Percentiles rank a stretch among this genome's conserved stretches.
Evolutionary conservation across 108 stramenopile genomes (phyloP).

Genomic region (Fistulifera pelliculosa): DNA sequence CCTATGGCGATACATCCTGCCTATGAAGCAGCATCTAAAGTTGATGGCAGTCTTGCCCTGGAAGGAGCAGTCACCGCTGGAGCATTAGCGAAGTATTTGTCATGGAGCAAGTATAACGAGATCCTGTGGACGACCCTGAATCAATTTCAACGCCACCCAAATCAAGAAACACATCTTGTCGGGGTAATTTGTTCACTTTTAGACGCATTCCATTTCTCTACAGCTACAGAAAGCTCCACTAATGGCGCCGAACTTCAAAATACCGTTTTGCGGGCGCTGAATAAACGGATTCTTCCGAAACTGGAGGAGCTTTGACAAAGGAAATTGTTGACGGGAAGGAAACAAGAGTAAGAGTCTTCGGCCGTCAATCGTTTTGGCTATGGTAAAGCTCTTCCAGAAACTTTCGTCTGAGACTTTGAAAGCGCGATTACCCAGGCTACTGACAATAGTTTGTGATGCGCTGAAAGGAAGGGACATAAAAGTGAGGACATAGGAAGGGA

Average conservation of each 20-base stretch:
- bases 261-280: conserved; percentile 64
- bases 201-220: conserved; percentile 79
- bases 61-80: conserved; percentile 77
- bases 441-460: conserved; percentile 78
- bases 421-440: conserved; percentile 59
- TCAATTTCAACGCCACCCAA: conserved; percentile 57
- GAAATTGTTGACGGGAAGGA: conserved; percentile 62
- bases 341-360: conserved; percentile 59
- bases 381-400: conserved; percentile 85
- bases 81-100: conserved; percentile 53
- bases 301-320: conserved; percentile 65
- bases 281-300: conserved; percentile 67
- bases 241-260: conserved; percentile 13
- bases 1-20: conserved; percentile 80
- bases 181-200: conserved; percentile 69
- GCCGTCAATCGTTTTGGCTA: conserved; percentile 78
- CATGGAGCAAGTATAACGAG: conserved; percentile 81
- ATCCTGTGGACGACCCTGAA: conserved; percentile 53
- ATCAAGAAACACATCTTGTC: conserved; percentile 70
- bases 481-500: conserved; percentile 79
- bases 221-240: conserved; percentile 20
- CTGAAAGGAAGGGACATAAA: conserved; percentile 79
- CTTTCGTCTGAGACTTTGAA: conserved; percentile 68
- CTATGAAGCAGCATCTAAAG: conserved; percentile 68
- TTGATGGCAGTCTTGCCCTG: conserved; percentile 58